Evolutionary conservation across 1,284 basidiomycete species (phyloP).

Genomic region (Tausonia pullulans): DNA sequence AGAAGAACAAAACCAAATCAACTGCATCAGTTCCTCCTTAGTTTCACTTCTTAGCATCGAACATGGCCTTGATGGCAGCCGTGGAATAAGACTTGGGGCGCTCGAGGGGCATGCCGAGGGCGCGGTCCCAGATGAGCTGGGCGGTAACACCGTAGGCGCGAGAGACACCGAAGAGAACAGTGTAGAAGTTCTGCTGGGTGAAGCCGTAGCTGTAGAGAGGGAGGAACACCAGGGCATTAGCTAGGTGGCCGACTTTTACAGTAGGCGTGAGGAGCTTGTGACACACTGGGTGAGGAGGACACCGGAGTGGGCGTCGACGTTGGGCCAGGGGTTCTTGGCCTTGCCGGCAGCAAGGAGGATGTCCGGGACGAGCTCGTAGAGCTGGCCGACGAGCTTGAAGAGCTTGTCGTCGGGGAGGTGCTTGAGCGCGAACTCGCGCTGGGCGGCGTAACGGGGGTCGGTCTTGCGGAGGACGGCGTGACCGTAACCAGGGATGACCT

Average conservation of each 20-base stretch:
- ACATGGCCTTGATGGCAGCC: constrained; percentile 16
- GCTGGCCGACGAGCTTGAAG: constrained; percentile 86
- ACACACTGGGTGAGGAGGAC: constrained; percentile 71
- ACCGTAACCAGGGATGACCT: constrained; percentile 89
- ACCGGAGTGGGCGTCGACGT: constrained; percentile 39
- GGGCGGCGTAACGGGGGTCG: constrained; percentile 93
- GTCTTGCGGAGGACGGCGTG: constrained; percentile 96
- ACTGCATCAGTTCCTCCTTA: no score
- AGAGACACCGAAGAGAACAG: constrained; percentile 92
- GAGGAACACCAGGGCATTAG: background rate
- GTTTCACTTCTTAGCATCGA: constrained; percentile 8
- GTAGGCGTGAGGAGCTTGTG: background rate
- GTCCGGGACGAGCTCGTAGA: constrained; percentile 84
- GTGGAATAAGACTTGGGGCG: constrained; percentile 69
- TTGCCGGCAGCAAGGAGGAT: constrained; percentile 90
- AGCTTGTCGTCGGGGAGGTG: constrained; percentile 75
- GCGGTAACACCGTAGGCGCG: constrained; percentile 82
- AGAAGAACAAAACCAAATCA: no score
- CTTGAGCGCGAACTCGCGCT: constrained; percentile 85
- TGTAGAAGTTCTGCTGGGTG: constrained; percentile 85
- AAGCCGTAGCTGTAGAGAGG: constrained; percentile 40
- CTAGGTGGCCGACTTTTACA: no score
- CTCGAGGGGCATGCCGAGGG: constrained; percentile 80
- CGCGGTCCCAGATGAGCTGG: constrained; percentile 87
- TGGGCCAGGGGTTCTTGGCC: constrained; percentile 77